Base-by-base conservation (phyloP, 805 yeast genomes). In the Clavispora vitiphila region DNA sequence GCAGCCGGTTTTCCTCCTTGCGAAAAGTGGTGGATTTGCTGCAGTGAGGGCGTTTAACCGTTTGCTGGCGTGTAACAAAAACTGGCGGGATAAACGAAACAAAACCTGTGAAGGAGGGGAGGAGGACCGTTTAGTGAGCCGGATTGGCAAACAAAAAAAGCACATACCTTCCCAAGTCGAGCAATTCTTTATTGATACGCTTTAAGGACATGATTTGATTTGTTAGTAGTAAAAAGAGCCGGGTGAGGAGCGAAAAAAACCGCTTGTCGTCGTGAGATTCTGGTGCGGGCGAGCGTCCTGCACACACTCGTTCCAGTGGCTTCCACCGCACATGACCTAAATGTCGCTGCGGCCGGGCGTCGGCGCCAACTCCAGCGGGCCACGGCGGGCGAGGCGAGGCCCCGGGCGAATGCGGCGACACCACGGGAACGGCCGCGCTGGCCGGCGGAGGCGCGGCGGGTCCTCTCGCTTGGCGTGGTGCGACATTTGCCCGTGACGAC, bases 131-230 rank as follows among this genome's bases (percentile, higher is more conserved):
- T 24, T 2, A 2, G 11, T 12, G 16, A 11, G 15, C 11, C 24
- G 11, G 35, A 2, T 3, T n/a, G 15, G 22, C n/a, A 10, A 12
- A 32, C 5, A 7, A 9, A 10, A 22, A 34, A 25, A 20, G 19
- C 44, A 82, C 90, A 67, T 75, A 83, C 90, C 88, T 84, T 65
- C 96, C 96, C 62, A 91, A 77, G 68, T 93, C 99, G 57, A 83
- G 83, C 58, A 93, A 78, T 74, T 91, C 99, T 72, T 91, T 91
- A 71, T 87, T 86, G 60, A 91, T 88, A 78, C 99, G 89, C 72
- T 93, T 93, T 57, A 81, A 75, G 53, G 98, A 93, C 96, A 89
- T 88, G 58, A 41, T 46, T 47, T 36, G 42, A 41, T 48, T 46
- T 34, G 32, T 42, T 40, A 10, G 29, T 24, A 16, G 29, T 36